These are phyloP conservation scores for Acidomyces sp. DNA, from an alignment of 495 filamentous ascomycete genomes.

Conservation along the genomic window DNA sequence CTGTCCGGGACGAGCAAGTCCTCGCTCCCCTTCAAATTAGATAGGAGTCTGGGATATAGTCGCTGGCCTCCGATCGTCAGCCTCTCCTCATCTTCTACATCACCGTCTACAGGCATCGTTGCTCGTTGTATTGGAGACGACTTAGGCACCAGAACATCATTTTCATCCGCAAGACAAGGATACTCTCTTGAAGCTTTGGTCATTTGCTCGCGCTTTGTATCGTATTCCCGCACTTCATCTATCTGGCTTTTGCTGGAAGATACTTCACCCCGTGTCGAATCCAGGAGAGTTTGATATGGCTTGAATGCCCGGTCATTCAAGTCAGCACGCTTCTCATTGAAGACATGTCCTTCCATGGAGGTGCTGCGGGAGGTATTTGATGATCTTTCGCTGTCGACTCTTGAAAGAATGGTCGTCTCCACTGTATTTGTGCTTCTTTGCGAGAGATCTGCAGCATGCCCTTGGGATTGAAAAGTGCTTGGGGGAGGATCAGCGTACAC, in stretches of 20 bases:
- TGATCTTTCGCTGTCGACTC: neutral
- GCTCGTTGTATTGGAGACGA: slow-evolving; percentile 1
- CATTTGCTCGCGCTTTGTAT: too few species aligned
- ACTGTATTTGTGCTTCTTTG: neutral
- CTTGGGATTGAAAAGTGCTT: slow-evolving; percentile 8
- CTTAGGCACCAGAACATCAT: slow-evolving; percentile 1
- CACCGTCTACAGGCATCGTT: neutral
- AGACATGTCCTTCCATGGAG: too few species aligned
- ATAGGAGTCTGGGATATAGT: slow-evolving; percentile 2
- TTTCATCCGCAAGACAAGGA: too few species aligned
- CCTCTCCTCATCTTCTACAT: slow-evolving; percentile 6
- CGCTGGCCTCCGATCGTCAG: slow-evolving; percentile 5
- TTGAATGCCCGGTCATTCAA: too few species aligned
- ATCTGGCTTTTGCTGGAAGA: too few species aligned
- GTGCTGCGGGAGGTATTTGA: too few species aligned
- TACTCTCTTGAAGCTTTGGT: too few species aligned
- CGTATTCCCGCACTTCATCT: too few species aligned
- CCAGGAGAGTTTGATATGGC: too few species aligned
- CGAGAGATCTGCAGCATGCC: slow-evolving; percentile 6
- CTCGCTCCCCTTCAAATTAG: slow-evolving; percentile 47
- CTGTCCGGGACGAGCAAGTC: slow-evolving; percentile 61
- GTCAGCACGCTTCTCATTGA: too few species aligned
- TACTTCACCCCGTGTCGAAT: too few species aligned
- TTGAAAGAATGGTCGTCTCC: neutral
- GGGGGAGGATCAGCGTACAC: slow-evolving; percentile 18